A percentile compares a stretch with the other conserved stretches of the same genome.
phyloP scores from a whole-genome alignment of 306 rosid genomes.

The Ochetophila trinervis region DNA sequence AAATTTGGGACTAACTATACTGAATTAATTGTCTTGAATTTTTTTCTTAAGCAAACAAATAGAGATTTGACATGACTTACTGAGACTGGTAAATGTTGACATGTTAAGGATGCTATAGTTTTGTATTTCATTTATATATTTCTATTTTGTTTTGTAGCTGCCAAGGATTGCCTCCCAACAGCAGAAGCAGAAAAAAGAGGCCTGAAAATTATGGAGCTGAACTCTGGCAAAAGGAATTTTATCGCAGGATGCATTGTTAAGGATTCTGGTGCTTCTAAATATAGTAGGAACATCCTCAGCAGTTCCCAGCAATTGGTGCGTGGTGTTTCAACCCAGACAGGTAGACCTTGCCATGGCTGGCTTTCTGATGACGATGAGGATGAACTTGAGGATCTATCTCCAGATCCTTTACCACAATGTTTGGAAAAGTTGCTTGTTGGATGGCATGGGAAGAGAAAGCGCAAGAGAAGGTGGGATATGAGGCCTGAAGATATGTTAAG shows the following conservation, averaged over 20 bases:
- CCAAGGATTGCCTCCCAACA: constrained; percentile 1
- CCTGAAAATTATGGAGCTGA: neutral
- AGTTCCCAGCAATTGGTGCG: neutral
- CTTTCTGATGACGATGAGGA: constrained; percentile 14
- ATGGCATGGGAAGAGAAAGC: constrained; percentile 20
- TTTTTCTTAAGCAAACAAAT: too few species aligned
- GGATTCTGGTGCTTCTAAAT: too few species aligned
- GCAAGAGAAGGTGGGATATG: constrained; percentile 57
- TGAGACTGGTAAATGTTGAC: too few species aligned
- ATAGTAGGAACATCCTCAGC: too few species aligned
- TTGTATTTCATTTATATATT: neutral
- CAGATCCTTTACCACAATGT: constrained; percentile 30
- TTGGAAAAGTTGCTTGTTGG: constrained; percentile 20
- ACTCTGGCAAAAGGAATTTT: too few species aligned
- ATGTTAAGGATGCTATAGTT: too few species aligned
- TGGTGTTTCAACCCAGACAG: constrained; percentile 6
- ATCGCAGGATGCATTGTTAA: too few species aligned
- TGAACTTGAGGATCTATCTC: constrained; percentile 24
- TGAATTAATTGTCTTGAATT: too few species aligned
- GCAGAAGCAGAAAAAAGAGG: constrained; percentile 10
- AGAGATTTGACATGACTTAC: too few species aligned
- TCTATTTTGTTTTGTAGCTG: constrained; percentile 26
- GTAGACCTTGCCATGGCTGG: constrained; percentile 56
- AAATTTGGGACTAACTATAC: too few species aligned
- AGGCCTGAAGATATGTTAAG: constrained; percentile 31